Evolutionary conservation across 208 protist genomes (phyloP).

Genomic region (Trypanosoma congolense): DNA sequence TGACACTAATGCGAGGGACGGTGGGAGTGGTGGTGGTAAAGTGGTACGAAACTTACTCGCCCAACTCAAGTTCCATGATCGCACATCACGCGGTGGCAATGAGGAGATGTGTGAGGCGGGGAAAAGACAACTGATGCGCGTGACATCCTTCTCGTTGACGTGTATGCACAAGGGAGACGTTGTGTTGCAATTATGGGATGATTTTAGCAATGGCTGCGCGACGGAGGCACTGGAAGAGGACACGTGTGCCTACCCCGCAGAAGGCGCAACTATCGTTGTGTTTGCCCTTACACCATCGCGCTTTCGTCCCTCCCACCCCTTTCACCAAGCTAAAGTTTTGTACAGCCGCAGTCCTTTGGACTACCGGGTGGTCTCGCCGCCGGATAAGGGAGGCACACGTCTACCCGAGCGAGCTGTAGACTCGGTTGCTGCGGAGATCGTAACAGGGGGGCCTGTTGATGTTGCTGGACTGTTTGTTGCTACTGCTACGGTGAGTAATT

Average conservation of each 20-base stretch:
- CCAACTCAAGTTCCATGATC: constrained; percentile 34
- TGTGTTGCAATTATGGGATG: constrained; percentile 71
- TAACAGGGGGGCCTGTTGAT: constrained; percentile 38
- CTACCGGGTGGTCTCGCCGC: constrained; percentile 24
- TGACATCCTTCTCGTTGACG: constrained; percentile 51
- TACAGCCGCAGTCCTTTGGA: constrained; percentile 47
- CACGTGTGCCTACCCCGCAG: constrained; percentile 27
- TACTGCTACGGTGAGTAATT: constrained; percentile 16
- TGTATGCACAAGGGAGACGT: constrained; percentile 39
- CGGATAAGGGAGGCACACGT: constrained; percentile 2
- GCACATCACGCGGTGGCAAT: constrained; percentile 8
- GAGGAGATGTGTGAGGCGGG: constrained; percentile 1
- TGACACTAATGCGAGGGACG: background rate
- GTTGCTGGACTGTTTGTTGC: constrained; percentile 54
- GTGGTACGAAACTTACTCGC: constrained; percentile 41
- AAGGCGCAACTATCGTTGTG: constrained; percentile 42
- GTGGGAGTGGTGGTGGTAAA: constrained; percentile 10
- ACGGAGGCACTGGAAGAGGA: constrained; percentile 17
- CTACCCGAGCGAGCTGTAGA: background rate
- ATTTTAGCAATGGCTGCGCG: constrained; percentile 6
- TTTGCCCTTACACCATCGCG: constrained; percentile 68
- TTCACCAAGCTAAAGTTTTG: constrained; percentile 59
- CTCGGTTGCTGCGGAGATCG: background rate
- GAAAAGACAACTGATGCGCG: constrained; percentile 23
- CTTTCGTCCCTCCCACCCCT: constrained; percentile 40